Evolutionary conservation across 2,329 filamentous ascomycete species (phyloP).

Genomic region (Aspergillus pseudoviridinutans): DNA sequence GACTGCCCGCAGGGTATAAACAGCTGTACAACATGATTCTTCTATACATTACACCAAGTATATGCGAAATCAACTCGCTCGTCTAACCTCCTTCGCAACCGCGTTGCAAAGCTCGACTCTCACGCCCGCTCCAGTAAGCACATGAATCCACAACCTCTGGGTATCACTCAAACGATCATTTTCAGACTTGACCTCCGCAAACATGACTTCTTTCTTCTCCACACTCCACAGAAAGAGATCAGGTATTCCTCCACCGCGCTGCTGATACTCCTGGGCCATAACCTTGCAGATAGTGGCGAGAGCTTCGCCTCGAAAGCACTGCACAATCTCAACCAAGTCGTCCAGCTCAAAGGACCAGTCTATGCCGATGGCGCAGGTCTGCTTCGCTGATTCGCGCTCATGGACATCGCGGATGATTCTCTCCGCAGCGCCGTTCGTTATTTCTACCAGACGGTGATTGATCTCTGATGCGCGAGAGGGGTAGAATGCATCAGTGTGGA

Average conservation of each 20-base stretch:
- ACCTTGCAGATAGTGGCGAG: constrained; percentile 86
- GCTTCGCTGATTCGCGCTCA: constrained; percentile 61
- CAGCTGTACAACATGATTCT: background rate
- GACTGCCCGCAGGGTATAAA: background rate
- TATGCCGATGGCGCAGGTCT: constrained; percentile 84
- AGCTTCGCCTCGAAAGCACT: constrained; percentile 74
- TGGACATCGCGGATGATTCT: constrained; percentile 66
- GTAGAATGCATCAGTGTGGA: constrained; percentile 92
- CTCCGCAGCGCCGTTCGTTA: constrained; percentile 75
- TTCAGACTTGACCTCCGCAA: constrained; percentile 74
- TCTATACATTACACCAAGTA: constrained; percentile 1
- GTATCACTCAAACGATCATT: constrained; percentile 96
- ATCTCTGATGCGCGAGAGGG: constrained; percentile 82
- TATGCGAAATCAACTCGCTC: constrained; percentile 1
- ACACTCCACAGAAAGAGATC: constrained; percentile 85
- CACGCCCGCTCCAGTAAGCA: constrained; percentile 78
- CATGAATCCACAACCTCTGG: constrained; percentile 94
- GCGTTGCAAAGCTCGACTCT: constrained; percentile 75
- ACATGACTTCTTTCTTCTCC: constrained; percentile 62
- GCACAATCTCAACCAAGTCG: constrained; percentile 74
- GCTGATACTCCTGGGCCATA: constrained; percentile 89
- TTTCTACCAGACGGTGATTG: constrained; percentile 78
- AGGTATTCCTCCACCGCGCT: constrained; percentile 80
- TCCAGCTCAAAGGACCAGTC: constrained; percentile 82
- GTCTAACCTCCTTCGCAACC: constrained; percentile 52